Percentiles rank a stretch among this genome's conserved stretches.
These are phyloP conservation scores for Carex myosuroides DNA, from an alignment of 176 grass and related monocot genomes.

Conservation along the genomic window DNA sequence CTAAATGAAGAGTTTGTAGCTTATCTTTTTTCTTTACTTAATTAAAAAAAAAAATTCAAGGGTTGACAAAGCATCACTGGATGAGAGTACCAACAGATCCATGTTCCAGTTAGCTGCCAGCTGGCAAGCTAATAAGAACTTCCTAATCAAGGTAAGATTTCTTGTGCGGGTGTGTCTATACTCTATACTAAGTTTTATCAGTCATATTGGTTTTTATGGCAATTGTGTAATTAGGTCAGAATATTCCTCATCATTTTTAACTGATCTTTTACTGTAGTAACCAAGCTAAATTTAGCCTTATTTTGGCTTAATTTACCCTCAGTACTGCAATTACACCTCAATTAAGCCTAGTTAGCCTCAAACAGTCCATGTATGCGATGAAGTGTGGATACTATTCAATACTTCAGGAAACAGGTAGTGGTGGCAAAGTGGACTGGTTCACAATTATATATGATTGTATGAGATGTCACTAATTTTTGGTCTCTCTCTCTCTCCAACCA, in stretches of 20 bases:
- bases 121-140: constrained; percentile 98
- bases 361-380: neutral
- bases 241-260: neutral
- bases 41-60: constrained; percentile 28
- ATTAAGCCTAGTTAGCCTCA: constrained; percentile 1
- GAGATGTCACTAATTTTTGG: neutral
- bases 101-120: constrained; percentile 84
- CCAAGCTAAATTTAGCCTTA: too few relatives aligned
- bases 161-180: neutral
- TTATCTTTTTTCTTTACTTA: neutral
- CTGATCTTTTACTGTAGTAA: neutral
- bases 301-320: neutral
- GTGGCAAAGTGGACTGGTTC: neutral
- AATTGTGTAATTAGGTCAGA: neutral
- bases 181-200: neutral
- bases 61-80: constrained; percentile 48
- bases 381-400: neutral
- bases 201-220: neutral
- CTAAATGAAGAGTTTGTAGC: neutral
- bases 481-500: neutral
- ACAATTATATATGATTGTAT: neutral
- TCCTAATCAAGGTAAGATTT: constrained; percentile 64
- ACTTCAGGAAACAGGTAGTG: neutral
- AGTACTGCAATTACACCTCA: neutral
- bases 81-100: constrained; percentile 28